Base-by-base conservation (phyloP, 371 early-diverging fungal species). In the Apophysomyces ossiformis region DNA sequence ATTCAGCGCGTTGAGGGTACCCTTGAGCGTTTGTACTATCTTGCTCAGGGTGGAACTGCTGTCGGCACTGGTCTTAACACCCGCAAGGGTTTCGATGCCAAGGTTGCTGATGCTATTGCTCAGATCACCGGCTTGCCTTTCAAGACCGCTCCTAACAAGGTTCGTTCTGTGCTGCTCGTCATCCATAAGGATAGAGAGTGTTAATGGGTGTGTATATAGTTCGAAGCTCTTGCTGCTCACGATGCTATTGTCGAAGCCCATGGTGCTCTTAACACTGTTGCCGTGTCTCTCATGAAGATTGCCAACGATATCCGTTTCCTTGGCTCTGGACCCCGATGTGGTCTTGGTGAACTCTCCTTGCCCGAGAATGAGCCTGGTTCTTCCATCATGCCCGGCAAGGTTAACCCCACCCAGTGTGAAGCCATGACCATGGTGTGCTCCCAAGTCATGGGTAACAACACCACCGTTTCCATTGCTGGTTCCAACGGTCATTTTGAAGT, bases 281-380 rank as follows among this genome's bases (percentile, higher is more conserved):
- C 95, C 12, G 89, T 87, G 36, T 95, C 95, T 36, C 83, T 95
- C 57, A 91, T 91, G 86, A 95, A 95, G 86, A 94, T 95, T 66
- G 95, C 95, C 64, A 93, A 92, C 77, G 96, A 95, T 76, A 93
- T 95, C 64, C 88, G 96, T 54, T 87, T 91, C 64, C 88, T 95
- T 11, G 94, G 93, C 41, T 93, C 93, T 15, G 96, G 96, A 13
- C 96, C 96, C 38, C 90, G 96, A 47, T 95, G 95, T 74, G 96
- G 96, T 60, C 82, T 95, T 11, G 95, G 95, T 59, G 96, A 95
- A 72, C 83, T 95, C 36, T 74, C 75, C 39, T 82, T 95, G 54
- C 96, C 96, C 32, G 95, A 94, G 70, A 95, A 95, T 75, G 96
- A 95, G 78, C 96, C 96, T 37, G 96, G 96, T 61, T 92, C 92